Conservation (phyloP, 2,329 filamentous ascomycete genomes). For the Trichophyton simii region DNA sequence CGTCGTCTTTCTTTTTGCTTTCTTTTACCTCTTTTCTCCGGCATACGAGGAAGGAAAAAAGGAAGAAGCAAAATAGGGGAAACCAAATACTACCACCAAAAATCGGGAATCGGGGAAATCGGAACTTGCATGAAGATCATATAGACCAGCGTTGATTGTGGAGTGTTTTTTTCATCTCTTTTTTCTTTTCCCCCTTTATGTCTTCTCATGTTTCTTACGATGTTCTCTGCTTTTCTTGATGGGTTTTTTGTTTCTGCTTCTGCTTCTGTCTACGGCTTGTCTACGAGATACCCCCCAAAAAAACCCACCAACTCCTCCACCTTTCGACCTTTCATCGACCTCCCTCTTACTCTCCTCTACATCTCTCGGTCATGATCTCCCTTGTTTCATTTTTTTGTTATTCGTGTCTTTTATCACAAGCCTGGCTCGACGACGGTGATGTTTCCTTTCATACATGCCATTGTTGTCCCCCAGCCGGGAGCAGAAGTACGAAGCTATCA, state of each 20-base stretch:
- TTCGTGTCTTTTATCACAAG: not conserved
- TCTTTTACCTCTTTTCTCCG: conserved; percentile 6
- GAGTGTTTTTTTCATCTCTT: conserved; percentile 7
- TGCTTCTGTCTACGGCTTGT: conserved; percentile 2
- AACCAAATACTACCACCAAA: conserved; percentile 7
- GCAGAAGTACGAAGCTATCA: conserved; percentile 1
- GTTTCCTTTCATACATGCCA: not conserved
- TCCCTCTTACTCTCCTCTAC: not conserved
- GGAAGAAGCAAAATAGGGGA: not conserved
- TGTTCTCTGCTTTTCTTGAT: not conserved
- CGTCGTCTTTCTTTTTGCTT: conserved; percentile 6
- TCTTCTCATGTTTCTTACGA: not conserved
- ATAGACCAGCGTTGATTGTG: conserved; percentile 36
- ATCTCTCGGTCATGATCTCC: not conserved
- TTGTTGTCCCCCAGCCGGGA: not conserved
- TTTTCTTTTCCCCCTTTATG: not conserved
- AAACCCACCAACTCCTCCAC: not conserved
- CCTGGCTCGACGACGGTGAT: not conserved
- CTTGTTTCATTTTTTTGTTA: not conserved
- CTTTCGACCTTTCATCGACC: not conserved
- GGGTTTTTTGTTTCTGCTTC: conserved; percentile 2
- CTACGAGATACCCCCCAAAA: not conserved
- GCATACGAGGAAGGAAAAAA: not conserved
- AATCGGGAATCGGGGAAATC: conserved; percentile 6
- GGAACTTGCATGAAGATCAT: conserved; percentile 28